Conservation (phyloP, 2,329 filamentous ascomycete species). For the Torrubiellomyces zombiae region DNA sequence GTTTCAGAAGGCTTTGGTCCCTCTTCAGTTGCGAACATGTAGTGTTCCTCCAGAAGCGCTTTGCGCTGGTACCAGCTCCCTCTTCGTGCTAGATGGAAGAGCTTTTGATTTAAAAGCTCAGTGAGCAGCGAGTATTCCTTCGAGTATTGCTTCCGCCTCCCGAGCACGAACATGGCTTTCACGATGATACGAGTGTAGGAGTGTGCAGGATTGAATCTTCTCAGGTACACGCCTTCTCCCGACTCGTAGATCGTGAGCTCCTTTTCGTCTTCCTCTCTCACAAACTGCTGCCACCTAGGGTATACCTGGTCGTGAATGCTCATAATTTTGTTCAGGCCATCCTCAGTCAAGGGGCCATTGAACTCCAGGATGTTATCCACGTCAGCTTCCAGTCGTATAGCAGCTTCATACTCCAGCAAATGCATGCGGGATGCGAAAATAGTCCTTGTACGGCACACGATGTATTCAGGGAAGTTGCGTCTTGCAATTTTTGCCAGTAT, state of each 20-base stretch:
- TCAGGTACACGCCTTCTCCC: slow-evolving; percentile 75
- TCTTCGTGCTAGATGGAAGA: slow-evolving; percentile 73
- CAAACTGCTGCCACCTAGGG: slow-evolving; percentile 59
- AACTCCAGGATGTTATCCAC: slow-evolving; percentile 74
- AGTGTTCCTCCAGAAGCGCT: slow-evolving; percentile 85
- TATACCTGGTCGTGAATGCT: slow-evolving; percentile 59
- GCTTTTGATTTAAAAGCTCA: slow-evolving; percentile 60
- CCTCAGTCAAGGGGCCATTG: slow-evolving; percentile 49
- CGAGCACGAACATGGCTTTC: slow-evolving; percentile 66
- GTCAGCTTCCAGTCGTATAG: slow-evolving; percentile 63
- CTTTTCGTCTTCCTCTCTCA: slow-evolving; percentile 60
- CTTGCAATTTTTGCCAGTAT: slow-evolving; percentile 82
- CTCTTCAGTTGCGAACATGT: no score
- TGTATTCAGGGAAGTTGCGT: slow-evolving; percentile 75
- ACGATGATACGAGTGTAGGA: slow-evolving; percentile 87
- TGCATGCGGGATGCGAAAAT: slow-evolving; percentile 66
- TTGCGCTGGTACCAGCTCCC: slow-evolving; percentile 94
- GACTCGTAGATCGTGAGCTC: slow-evolving; percentile 63
- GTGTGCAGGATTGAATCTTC: slow-evolving; percentile 80
- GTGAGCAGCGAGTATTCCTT: slow-evolving; percentile 58
- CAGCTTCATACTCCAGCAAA: slow-evolving; percentile 77
- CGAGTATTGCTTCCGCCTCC: slow-evolving; percentile 63
- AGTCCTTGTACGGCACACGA: slow-evolving; percentile 76
- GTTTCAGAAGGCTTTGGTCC: slow-evolving; percentile 42
- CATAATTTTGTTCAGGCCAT: slow-evolving; percentile 50